Evolutionary conservation across 1,284 basidiomycete genomes (phyloP).

Genomic region (Singerocomus inundabilis): DNA sequence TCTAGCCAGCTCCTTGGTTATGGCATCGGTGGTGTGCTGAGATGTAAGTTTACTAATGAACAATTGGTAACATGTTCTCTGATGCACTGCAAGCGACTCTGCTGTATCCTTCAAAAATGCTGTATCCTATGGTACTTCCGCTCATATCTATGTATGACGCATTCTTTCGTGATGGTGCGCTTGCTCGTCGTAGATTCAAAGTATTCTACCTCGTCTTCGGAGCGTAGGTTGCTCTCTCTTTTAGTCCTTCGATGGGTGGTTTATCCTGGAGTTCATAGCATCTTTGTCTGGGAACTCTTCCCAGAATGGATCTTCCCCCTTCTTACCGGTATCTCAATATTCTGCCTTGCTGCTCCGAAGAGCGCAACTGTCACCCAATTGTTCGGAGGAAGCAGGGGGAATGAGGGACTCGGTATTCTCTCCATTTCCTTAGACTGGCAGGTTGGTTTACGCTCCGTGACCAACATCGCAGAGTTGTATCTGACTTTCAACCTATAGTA

Average conservation of each 20-base stretch:
- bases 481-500: conserved; percentile 32
- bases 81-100: conserved; percentile 39
- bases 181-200: conserved; percentile 43
- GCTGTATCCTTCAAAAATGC: conserved; percentile 66
- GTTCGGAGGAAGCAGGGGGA: conserved; percentile 61
- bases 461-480: background rate
- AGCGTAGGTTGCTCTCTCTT: conserved; percentile 35
- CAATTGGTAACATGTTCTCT: background rate
- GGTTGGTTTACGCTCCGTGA: conserved; percentile 15
- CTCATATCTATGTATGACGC: conserved; percentile 57
- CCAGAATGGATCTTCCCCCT: conserved; percentile 53
- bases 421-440: conserved; percentile 60
- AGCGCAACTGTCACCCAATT: conserved; percentile 49
- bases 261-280: conserved; percentile 25
- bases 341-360: conserved; percentile 56
- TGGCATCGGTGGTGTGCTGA: conserved; percentile 58
- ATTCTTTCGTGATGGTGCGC: conserved; percentile 48
- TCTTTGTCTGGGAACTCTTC: conserved; percentile 52
- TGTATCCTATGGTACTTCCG: conserved; percentile 55
- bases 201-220: conserved; percentile 52
- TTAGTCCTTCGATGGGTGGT: background rate
- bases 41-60: conserved; percentile 36
- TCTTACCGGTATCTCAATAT: conserved; percentile 51
- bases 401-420: conserved; percentile 53
- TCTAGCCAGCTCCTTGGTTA: conserved; percentile 63